Percentiles rank a stretch among this genome's conserved stretches.
phyloP scores from a whole-genome alignment of 331 rosid species.

The Dryas integrifolia region DNA sequence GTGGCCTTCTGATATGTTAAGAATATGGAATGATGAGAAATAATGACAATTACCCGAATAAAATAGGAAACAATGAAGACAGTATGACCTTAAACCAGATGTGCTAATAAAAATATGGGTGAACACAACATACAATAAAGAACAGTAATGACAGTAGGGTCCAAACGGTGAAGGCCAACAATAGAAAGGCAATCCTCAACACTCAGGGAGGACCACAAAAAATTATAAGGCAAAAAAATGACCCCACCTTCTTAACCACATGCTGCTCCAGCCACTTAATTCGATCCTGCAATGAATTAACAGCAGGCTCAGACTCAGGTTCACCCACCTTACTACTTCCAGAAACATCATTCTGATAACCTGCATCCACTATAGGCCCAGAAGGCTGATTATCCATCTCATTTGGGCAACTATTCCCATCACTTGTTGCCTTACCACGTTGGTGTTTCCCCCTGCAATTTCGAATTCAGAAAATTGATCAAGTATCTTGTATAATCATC shows the following conservation, averaged over 20 bases:
- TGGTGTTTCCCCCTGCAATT: constrained; percentile 66
- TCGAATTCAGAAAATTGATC: constrained; percentile 26
- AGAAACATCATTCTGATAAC: constrained; percentile 42
- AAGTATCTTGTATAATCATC: constrained; percentile 1
- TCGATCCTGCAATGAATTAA: constrained; percentile 48
- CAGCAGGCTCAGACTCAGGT: constrained; percentile 50
- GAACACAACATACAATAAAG: background rate
- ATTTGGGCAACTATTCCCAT: constrained; percentile 55
- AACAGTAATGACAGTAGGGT: background rate
- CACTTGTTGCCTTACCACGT: constrained; percentile 49
- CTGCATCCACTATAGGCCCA: constrained; percentile 45
- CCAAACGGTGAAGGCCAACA: background rate
- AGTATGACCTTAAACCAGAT: background rate
- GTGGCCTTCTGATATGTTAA: background rate
- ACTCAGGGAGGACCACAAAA: background rate
- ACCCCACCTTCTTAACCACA: constrained; percentile 57
- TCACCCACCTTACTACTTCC: constrained; percentile 54
- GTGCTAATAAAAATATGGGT: background rate
- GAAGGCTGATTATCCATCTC: constrained; percentile 60
- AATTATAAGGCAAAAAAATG: constrained; percentile 7
- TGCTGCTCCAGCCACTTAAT: constrained; percentile 55
- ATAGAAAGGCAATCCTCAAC: background rate
- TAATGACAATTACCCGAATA: background rate
- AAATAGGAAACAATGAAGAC: background rate
- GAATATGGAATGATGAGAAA: background rate